phyloP scores from a whole-genome alignment of 192 early-diverging fungal genomes.

The Backusella australiensis region DNA sequence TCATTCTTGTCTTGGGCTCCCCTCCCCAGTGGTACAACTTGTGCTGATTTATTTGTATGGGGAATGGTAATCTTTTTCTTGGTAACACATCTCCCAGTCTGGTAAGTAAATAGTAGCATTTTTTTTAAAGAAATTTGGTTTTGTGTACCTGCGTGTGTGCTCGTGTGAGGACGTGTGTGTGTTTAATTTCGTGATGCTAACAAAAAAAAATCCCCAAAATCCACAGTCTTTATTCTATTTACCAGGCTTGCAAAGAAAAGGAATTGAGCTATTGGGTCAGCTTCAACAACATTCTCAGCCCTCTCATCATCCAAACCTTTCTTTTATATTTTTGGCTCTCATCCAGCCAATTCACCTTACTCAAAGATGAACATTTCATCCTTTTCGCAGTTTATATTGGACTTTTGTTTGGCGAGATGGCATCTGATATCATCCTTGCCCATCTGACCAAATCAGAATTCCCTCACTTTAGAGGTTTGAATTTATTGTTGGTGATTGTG shows the following conservation, averaged over 20 bases:
- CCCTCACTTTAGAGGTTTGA: slow-evolving; percentile 75
- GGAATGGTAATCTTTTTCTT: slow-evolving; percentile 44
- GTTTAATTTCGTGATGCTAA: neutral
- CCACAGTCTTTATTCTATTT: slow-evolving; percentile 43
- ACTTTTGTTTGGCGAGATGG: slow-evolving; percentile 83
- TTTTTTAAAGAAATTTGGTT: neutral
- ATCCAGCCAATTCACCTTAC: slow-evolving; percentile 63
- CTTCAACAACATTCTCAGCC: slow-evolving; percentile 53
- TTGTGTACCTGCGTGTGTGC: neutral
- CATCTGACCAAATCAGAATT: slow-evolving; percentile 83
- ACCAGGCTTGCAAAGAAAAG: slow-evolving; percentile 46
- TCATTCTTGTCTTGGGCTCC: slow-evolving; percentile 1
- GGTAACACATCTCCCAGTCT: slow-evolving; percentile 53
- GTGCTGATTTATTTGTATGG: slow-evolving; percentile 26
- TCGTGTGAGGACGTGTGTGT: neutral
- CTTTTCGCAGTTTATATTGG: slow-evolving; percentile 71
- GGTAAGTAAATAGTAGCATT: slow-evolving; percentile 33
- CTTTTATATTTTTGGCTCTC: slow-evolving; percentile 69
- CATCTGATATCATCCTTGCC: slow-evolving; percentile 86
- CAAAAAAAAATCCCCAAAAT: slow-evolving; percentile 17
- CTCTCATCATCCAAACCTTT: slow-evolving; percentile 55
- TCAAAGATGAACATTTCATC: slow-evolving; percentile 64
- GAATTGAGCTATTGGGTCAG: slow-evolving; percentile 49
- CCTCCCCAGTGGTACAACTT: slow-evolving; percentile 18
- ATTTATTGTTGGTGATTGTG: slow-evolving; percentile 60